phyloP scores from a whole-genome alignment of 352 stramenopile species.

The Phytophthora sp. region DNA sequence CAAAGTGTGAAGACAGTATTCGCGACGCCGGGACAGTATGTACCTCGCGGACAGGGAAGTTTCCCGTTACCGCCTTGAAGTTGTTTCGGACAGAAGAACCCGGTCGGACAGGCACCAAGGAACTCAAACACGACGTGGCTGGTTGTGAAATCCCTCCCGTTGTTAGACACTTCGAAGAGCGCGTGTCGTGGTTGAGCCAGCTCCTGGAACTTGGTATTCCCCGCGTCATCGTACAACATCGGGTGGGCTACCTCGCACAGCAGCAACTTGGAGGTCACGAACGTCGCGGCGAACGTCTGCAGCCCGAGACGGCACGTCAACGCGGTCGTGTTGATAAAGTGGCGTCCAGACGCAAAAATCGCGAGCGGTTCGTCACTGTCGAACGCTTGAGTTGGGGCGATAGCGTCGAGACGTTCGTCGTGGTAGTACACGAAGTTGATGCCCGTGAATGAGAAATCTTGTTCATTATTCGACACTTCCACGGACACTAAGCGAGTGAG shows the following conservation, averaged over 20 bases:
- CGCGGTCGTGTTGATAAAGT: slow-evolving; percentile 94
- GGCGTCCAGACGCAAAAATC: slow-evolving; percentile 72
- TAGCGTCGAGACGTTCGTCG: slow-evolving; percentile 74
- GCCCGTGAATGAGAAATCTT: slow-evolving; percentile 93
- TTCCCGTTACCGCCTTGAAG: slow-evolving; percentile 42
- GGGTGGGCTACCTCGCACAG: slow-evolving; percentile 83
- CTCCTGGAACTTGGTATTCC: slow-evolving; percentile 27
- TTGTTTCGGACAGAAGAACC: slow-evolving; percentile 87
- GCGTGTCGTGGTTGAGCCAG: slow-evolving; percentile 40
- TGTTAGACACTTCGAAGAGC: slow-evolving; percentile 94
- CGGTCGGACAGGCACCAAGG: slow-evolving; percentile 81
- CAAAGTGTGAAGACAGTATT: slow-evolving; percentile 96
- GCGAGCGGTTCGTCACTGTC: slow-evolving; percentile 46
- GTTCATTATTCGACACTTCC: slow-evolving; percentile 95
- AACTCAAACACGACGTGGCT: slow-evolving; percentile 81
- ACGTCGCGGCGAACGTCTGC: slow-evolving; percentile 80
- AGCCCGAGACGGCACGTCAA: slow-evolving; percentile 91
- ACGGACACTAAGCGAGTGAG: slow-evolving; percentile 88
- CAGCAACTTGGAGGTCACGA: slow-evolving; percentile 85
- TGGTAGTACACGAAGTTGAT: slow-evolving; percentile 94
- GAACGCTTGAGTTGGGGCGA: slow-evolving; percentile 66
- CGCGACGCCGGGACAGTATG: slow-evolving; percentile 76
- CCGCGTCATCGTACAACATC: slow-evolving; percentile 46
- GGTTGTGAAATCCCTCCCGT: slow-evolving; percentile 93
- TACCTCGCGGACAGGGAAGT: slow-evolving; percentile 71